Conservation (phyloP, 805 yeast genomes). For the Zygosaccharomyces rouxii region DNA sequence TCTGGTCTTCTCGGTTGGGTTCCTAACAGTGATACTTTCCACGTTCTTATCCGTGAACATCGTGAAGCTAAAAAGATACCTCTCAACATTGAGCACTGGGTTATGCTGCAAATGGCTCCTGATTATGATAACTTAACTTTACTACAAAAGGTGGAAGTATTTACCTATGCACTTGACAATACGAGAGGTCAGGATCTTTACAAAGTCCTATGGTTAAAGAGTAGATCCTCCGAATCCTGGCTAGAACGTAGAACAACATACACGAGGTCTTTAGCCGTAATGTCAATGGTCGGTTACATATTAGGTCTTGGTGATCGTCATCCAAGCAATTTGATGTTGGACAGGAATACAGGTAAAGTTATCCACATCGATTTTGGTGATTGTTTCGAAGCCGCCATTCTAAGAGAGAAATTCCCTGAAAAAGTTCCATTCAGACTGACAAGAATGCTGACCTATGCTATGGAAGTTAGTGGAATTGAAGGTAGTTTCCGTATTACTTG, state of each 20-base stretch:
- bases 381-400: constrained; percentile 96
- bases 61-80: constrained; percentile 87
- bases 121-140: constrained; percentile 84
- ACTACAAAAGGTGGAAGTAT: constrained; percentile 91
- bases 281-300: constrained; percentile 98
- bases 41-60: constrained; percentile 84
- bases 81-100: constrained; percentile 87
- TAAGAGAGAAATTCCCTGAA: constrained; percentile 96
- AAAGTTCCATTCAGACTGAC: constrained; percentile 96
- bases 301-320: constrained; percentile 97
- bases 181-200: constrained; percentile 95
- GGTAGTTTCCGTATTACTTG: constrained; percentile 96
- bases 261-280: constrained; percentile 91
- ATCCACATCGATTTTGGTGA: constrained; percentile 98
- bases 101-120: constrained; percentile 97
- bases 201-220: constrained; percentile 92
- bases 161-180: constrained; percentile 90
- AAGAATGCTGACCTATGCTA: constrained; percentile 94
- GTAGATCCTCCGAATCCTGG: constrained; percentile 97
- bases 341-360: constrained; percentile 90
- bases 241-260: constrained; percentile 93
- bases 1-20: constrained; percentile 98
- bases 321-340: constrained; percentile 94
- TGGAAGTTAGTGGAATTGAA: constrained; percentile 98
- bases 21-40: constrained; percentile 95